Conservation (phyloP, 164 flowering plant species). For the Tetracentron sinense region DNA sequence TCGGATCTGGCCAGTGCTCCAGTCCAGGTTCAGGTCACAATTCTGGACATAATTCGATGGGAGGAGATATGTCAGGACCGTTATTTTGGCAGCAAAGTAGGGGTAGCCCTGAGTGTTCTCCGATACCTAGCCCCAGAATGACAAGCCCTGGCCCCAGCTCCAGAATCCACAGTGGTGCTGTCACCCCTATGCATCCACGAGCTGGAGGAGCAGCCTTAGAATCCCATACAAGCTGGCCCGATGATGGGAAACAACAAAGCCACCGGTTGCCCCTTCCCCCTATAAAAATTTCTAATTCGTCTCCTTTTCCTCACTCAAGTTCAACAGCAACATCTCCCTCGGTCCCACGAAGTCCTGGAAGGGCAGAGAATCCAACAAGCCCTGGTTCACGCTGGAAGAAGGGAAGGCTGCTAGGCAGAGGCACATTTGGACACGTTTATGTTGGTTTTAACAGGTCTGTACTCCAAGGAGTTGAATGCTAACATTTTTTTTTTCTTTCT, state of each 20-base stretch:
- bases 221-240: constrained; percentile 54
- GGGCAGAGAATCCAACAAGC: constrained; percentile 71
- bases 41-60: constrained; percentile 57
- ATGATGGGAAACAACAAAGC: constrained; percentile 79
- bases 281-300: constrained; percentile 41
- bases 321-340: constrained; percentile 76
- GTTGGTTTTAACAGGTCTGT: constrained; percentile 80
- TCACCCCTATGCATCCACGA: constrained; percentile 87
- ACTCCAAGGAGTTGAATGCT: not conserved
- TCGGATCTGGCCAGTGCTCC: constrained; percentile 89
- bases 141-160: constrained; percentile 71
- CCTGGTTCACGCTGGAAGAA: constrained; percentile 92
- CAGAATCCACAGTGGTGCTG: constrained; percentile 70
- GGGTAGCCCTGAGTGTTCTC: constrained; percentile 54
- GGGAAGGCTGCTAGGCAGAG: constrained; percentile 84
- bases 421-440: constrained; percentile 96
- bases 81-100: constrained; percentile 44
- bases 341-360: constrained; percentile 86
- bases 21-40: constrained; percentile 90
- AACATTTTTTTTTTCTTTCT: not conserved
- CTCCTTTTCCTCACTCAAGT: constrained; percentile 66
- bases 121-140: constrained; percentile 54
- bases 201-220: constrained; percentile 58
- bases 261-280: constrained; percentile 91
- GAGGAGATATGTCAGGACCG: constrained; percentile 42